These are phyloP conservation scores for Tetracentron sinense DNA, from an alignment of 164 flowering plant species.

Conservation along the genomic window DNA sequence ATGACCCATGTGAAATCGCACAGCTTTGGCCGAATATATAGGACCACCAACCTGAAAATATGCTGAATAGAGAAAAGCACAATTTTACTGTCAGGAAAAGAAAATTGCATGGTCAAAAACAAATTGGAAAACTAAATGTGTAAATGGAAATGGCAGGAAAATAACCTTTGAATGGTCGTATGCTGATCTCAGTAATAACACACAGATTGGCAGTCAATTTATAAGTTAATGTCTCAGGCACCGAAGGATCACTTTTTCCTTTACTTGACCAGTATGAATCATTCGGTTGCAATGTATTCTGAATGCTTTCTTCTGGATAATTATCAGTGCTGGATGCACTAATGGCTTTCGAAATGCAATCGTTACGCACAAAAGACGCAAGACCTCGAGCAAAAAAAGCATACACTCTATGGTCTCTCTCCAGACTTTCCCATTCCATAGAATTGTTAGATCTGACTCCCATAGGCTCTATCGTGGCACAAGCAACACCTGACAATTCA, in stretches of 20 bases:
- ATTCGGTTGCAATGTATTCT: conserved; percentile 58
- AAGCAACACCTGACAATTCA: conserved; percentile 35
- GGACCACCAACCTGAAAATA: conserved; percentile 45
- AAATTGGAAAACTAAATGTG: neutral
- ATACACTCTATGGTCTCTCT: conserved; percentile 56
- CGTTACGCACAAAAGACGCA: conserved; percentile 14
- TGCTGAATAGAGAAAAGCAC: conserved; percentile 25
- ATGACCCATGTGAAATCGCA: conserved; percentile 46
- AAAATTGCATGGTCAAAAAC: neutral
- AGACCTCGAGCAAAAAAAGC: conserved; percentile 47
- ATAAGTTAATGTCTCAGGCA: conserved; percentile 70
- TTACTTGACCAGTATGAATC: conserved; percentile 96
- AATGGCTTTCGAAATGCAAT: conserved; percentile 48
- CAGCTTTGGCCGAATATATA: conserved; percentile 47
- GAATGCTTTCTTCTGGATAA: conserved; percentile 62
- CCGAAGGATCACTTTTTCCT: conserved; percentile 55
- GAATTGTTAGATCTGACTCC: conserved; percentile 30
- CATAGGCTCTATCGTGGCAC: conserved; percentile 14
- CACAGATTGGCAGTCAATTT: conserved; percentile 47
- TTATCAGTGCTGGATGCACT: conserved; percentile 92
- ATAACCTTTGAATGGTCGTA: conserved; percentile 80
- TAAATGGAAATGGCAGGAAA: neutral
- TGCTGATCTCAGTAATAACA: conserved; percentile 57
- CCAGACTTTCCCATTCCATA: conserved; percentile 33
- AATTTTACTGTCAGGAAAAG: conserved; percentile 1